A percentile compares a stretch with the other conserved stretches of the same genome.
These are phyloP conservation scores for Thelonectria olida DNA, from an alignment of 2,329 filamentous ascomycete genomes.

Conservation along the genomic window DNA sequence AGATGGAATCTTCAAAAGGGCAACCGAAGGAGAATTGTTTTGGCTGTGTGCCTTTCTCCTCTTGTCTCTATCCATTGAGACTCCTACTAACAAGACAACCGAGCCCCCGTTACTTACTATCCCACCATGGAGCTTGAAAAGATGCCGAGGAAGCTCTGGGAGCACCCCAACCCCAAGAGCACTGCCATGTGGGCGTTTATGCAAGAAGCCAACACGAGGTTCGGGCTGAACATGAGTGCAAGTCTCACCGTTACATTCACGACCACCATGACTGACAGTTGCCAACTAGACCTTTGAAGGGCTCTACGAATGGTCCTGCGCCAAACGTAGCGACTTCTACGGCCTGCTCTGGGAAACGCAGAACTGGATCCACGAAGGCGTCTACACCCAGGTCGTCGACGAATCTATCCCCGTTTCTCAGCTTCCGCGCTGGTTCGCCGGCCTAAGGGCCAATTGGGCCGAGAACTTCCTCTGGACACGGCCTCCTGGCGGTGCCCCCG, in stretches of 20 bases:
- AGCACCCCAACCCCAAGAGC: slow-evolving; percentile 67
- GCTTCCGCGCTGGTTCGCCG: slow-evolving; percentile 81
- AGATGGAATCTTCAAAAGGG: slow-evolving; percentile 1
- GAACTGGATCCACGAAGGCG: slow-evolving; percentile 71
- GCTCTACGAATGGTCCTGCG: slow-evolving; percentile 75
- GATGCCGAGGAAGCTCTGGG: slow-evolving; percentile 72
- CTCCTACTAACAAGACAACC: background rate
- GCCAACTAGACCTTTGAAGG: slow-evolving; percentile 71
- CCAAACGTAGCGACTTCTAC: slow-evolving; percentile 71
- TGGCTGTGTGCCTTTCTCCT: background rate
- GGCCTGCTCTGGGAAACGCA: slow-evolving; percentile 68
- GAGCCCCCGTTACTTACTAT: too few relatives aligned
- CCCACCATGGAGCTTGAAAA: slow-evolving; percentile 44
- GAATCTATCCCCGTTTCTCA: slow-evolving; percentile 74
- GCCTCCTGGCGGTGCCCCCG: slow-evolving; percentile 50
- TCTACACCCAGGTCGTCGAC: slow-evolving; percentile 70
- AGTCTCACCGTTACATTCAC: background rate
- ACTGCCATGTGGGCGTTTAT: slow-evolving; percentile 76
- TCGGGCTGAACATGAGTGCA: slow-evolving; percentile 67
- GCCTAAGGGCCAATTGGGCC: slow-evolving; percentile 78
- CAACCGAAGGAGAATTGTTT: background rate
- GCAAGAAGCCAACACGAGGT: slow-evolving; percentile 68
- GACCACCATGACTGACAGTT: background rate
- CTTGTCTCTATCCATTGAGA: background rate
- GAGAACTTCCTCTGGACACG: slow-evolving; percentile 80